Evolutionary conservation across 2,329 filamentous ascomycete species (phyloP), one percentile per base, ranked within the genome.

Genomic region (Dothistroma pini): DNA sequence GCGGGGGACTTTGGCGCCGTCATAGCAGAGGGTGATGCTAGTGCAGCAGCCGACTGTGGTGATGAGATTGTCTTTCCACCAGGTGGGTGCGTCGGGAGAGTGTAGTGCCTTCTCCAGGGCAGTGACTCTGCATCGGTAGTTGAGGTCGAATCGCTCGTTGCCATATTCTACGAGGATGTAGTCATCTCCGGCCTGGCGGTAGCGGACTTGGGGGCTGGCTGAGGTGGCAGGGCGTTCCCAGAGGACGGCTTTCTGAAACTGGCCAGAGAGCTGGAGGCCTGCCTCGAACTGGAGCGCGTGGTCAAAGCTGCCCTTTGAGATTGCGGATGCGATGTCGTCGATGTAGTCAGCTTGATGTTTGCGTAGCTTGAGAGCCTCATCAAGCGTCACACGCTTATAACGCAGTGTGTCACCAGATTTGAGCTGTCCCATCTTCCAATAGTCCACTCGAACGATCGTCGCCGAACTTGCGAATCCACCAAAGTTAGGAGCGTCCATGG

Each of bases 371-470:
- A 85, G 69, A 0, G 84, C 83, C 63, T 81, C 78, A 21, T 81
- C 75, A n/a, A 85, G 72, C 4, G 82, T 80, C 1, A 84, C 79
- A 1, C 78, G 75, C 49, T 75, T 75, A 63, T 83, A 84, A 48
- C 76, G 77, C 48, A 87, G 63, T 1, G 76, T 81, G 66, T 86
- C 81, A 4, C 85, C 85, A 2, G 85, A 80, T 63, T 83, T 84
- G 31, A 87, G 72, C 68, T 88, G 85, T 0, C 85, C 85, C 11
- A 88, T 68, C 66, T 86, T 84, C 84, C 84, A 87, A 67, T 81
- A 78, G 55, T 86, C 84, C 1, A 79, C 84, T 60, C 80, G 80
- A 32, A 85, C 77, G 12, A 86, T 77, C 0, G 84, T 87, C 1
- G 81, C 80, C 12, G 77, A 80, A 34, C 79, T 83, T 0, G 85